Percentiles rank a stretch among this genome's conserved stretches.
Evolutionary conservation across 2,329 filamentous ascomycete species (phyloP).

Genomic region (Paracamarosporium sp.): DNA sequence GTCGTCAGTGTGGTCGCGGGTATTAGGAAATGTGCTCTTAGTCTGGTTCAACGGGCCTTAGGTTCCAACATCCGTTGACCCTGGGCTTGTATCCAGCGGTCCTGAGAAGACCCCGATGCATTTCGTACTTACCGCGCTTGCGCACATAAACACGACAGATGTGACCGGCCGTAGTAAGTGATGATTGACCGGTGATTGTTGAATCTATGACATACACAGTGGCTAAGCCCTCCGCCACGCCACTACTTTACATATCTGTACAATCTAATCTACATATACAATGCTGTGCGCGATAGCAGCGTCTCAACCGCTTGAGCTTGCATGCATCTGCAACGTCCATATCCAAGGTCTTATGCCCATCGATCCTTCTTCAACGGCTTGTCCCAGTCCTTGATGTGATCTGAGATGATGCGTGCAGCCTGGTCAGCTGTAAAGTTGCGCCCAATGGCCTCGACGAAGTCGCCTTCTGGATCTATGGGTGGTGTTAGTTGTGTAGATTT

Average conservation of each 20-base stretch:
- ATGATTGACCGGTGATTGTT: constrained; percentile 1
- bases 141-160: background rate
- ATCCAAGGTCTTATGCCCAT: constrained; percentile 26
- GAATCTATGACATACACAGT: background rate
- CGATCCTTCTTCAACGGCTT: constrained; percentile 58
- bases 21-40: too few species aligned
- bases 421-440: constrained; percentile 91
- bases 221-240: background rate
- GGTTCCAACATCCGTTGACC: too few species aligned
- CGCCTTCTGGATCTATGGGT: constrained; percentile 83
- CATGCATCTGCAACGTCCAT: too few species aligned
- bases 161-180: too few species aligned
- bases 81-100: too few species aligned
- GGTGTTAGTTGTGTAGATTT: constrained; percentile 24
- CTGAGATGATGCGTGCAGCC: constrained; percentile 81
- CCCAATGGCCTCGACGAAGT: constrained; percentile 97
- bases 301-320: background rate
- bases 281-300: too few species aligned
- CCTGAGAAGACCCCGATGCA: too few species aligned
- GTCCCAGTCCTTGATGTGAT: constrained; percentile 83
- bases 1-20: too few species aligned
- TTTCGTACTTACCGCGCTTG: background rate
- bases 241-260: constrained; percentile 2
- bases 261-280: constrained; percentile 5
- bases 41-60: too few species aligned